A percentile compares a stretch with the other conserved stretches of the same genome.
phyloP scores from a whole-genome alignment of 129 eudicot species.

The Chrysanthemum lavandulifolium region DNA sequence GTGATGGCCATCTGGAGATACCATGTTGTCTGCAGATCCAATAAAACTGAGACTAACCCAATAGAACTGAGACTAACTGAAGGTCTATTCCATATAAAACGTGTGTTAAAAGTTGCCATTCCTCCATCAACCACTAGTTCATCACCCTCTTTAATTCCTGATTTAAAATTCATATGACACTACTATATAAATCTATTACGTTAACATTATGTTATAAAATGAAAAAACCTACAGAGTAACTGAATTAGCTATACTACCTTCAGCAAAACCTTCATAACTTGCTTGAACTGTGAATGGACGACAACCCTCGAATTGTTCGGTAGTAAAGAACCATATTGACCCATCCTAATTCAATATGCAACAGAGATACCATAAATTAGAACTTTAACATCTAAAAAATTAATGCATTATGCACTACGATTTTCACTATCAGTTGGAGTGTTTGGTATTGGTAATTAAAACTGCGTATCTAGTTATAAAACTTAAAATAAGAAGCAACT shows the following conservation, averaged over 20 bases:
- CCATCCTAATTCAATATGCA: constrained; percentile 46
- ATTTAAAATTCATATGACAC: neutral
- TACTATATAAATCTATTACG: neutral
- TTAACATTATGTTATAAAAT: neutral
- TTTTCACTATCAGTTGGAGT: neutral
- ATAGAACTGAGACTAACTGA: too few species aligned
- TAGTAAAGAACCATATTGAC: constrained; percentile 61
- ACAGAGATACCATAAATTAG: neutral
- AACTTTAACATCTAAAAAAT: neutral
- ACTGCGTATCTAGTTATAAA: too few species aligned
- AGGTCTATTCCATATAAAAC: too few species aligned
- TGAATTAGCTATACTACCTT: constrained; percentile 38
- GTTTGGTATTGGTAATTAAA: too few species aligned
- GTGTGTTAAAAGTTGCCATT: constrained; percentile 75
- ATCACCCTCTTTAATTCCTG: constrained; percentile 64
- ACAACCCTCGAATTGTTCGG: constrained; percentile 50
- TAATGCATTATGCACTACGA: too few species aligned
- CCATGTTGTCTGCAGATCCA: too few species aligned
- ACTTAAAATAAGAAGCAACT: too few species aligned
- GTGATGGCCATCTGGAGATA: too few species aligned
- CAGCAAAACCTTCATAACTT: constrained; percentile 59
- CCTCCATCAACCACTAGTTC: constrained; percentile 78
- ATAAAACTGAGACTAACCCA: too few species aligned
- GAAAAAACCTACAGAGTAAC: neutral
- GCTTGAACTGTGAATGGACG: constrained; percentile 72